Conservation (phyloP, 2,329 filamentous ascomycete species). For the Nothophoma quercina region DNA sequence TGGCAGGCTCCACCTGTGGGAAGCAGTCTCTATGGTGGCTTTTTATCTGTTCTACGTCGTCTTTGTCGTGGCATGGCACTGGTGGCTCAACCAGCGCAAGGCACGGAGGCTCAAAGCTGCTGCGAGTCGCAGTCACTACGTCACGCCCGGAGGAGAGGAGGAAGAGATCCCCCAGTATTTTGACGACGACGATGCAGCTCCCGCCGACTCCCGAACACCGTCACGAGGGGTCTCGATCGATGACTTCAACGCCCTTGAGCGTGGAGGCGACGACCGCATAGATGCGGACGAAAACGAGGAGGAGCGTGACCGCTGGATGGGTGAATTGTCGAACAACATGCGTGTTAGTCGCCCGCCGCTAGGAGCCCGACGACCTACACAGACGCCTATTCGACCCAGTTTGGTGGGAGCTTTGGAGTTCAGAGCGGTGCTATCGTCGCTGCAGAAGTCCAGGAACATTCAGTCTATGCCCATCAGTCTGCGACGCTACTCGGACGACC, state of each 20-base stretch:
- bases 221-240: constrained; percentile 61
- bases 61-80: constrained; percentile 91
- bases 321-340: constrained; percentile 93
- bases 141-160: constrained; percentile 67
- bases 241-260: constrained; percentile 70
- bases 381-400: constrained; percentile 89
- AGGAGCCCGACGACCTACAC: constrained; percentile 72
- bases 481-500: constrained; percentile 73
- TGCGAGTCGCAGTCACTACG: constrained; percentile 76
- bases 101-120: constrained; percentile 70
- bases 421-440: constrained; percentile 83
- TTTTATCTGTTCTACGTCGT: constrained; percentile 91
- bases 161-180: constrained; percentile 62
- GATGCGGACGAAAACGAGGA: constrained; percentile 66
- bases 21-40: constrained; percentile 86
- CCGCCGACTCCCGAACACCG: constrained; percentile 46
- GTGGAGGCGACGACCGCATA: constrained; percentile 65
- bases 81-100: constrained; percentile 74
- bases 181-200: constrained; percentile 64
- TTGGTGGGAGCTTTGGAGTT: constrained; percentile 94
- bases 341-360: constrained; percentile 75
- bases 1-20: constrained; percentile 84
- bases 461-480: constrained; percentile 73
- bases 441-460: constrained; percentile 82
- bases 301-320: constrained; percentile 69